Evolutionary conservation across 108 stramenopile genomes (phyloP), one percentile per base, ranked within the genome.

Genomic region (Chaetoceros muelleri): DNA sequence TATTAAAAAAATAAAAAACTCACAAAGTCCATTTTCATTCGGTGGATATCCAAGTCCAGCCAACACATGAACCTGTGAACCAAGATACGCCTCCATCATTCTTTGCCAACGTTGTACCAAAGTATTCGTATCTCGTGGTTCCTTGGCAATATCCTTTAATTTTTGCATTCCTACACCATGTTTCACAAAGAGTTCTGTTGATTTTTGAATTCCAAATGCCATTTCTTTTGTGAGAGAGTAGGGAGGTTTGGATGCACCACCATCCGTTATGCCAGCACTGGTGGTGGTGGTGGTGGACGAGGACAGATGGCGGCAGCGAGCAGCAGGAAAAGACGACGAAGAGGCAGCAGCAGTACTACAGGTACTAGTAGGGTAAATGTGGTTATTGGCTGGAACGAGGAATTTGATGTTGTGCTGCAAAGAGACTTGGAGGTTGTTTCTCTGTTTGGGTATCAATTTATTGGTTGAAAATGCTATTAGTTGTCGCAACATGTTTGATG

Each of bases 1-100:
- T 40, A 40, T 40, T 40, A 5, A 10, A 40, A 40, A 13, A 5
- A 40, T 10, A 40, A 40, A 40, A 40, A 10, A 40, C 34, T 40
- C 13, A 40, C 34, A 13, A 28, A 93, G 72, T 18, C 91, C 91
- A n/a, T 58, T 55, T 61, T 93, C 91, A 49, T 80, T 61, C 31
- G 79, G 66, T 0, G 59, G 22, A 60, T 89, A 93, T 40, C 91
- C 91, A 31, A 93, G 62, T 13, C 74, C 60, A 20, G 73, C 78
- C 24, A 93, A 64, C 24, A 87, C 72, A 53, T 85, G 81, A 40
- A 86, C 56, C 64, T 93, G 91, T 0, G 80, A 62, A 27, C 78
- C 78, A 21, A 89, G 64, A 59, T 75, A 88, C 44, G 81, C 65
- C 57, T 85, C 76, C 67, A 93, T 83, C 83, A 88, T 88, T 48